phyloP scores from a whole-genome alignment of 2,329 filamentous ascomycete genomes.

The Fusarium gaditjirri region DNA sequence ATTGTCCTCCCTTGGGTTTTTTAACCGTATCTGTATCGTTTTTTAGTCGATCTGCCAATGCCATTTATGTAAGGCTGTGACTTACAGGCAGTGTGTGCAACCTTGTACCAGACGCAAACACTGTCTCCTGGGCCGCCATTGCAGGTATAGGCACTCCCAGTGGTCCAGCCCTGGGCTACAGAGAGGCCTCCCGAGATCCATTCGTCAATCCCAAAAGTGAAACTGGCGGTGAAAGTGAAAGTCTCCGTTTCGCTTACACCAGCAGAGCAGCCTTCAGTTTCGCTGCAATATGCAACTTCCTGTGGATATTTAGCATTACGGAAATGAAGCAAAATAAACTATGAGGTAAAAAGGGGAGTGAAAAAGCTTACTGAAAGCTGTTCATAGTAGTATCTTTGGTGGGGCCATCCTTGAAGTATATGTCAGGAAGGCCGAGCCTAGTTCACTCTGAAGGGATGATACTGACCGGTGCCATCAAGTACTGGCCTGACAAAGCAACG shows the following conservation, averaged over 20 bases:
- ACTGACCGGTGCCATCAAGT: not conserved
- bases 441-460: not conserved
- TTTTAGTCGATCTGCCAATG: not conserved
- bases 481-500: not conserved
- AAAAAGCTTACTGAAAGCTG: not conserved
- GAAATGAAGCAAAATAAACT: not conserved
- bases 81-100: not conserved
- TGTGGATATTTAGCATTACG: not conserved
- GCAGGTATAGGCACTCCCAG: not conserved
- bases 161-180: not conserved
- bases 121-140: fast-evolving
- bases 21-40: not conserved
- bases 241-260: not conserved
- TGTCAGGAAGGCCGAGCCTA: not conserved
- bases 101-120: not conserved
- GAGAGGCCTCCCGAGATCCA: not conserved
- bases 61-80: not conserved
- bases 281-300: not conserved
- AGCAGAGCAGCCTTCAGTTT: not conserved
- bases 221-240: too few relatives aligned
- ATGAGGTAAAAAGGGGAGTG: not conserved
- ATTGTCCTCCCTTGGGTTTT: not conserved
- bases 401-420: not conserved
- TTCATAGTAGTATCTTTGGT: not conserved
- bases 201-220: too few relatives aligned